A percentile compares a stretch with the other conserved stretches of the same genome.
phyloP scores from a whole-genome alignment of 306 rosid species.

The Elaeagnus macrophylla region DNA sequence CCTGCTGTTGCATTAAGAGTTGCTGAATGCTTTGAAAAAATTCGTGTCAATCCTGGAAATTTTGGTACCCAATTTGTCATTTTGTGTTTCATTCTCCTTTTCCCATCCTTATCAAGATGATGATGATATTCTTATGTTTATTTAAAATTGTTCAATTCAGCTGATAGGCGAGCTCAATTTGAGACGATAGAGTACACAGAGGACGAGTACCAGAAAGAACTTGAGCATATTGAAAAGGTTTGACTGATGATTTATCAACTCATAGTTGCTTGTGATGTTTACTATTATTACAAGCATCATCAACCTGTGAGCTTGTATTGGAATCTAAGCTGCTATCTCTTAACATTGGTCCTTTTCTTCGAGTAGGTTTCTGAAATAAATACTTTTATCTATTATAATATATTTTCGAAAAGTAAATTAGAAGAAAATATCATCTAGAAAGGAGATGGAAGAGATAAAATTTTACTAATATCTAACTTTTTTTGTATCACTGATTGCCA shows the following conservation, averaged over 20 bases:
- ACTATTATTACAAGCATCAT: not conserved
- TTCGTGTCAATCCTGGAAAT: conserved; percentile 91
- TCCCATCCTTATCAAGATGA: not conserved
- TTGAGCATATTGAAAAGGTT: conserved; percentile 96
- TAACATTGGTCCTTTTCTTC: not conserved
- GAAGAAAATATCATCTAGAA: not conserved
- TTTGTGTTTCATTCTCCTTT: not conserved
- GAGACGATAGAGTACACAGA: conserved; percentile 80
- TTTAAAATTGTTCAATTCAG: conserved; percentile 37
- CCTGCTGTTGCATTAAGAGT: conserved; percentile 76
- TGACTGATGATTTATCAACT: conserved; percentile 7
- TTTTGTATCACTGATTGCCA: not conserved
- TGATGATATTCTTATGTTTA: conserved; percentile 18
- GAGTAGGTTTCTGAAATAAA: not conserved
- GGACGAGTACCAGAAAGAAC: conserved; percentile 89
- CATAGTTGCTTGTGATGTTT: not conserved
- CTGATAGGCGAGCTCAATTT: conserved; percentile 98
- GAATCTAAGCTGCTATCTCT: not conserved
- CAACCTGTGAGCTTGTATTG: not conserved
- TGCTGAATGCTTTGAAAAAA: conserved; percentile 87
- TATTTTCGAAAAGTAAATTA: not conserved
- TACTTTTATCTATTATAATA: not conserved
- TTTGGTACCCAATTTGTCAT: conserved; percentile 47
- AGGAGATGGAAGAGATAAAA: not conserved
- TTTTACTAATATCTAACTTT: not conserved